These are phyloP conservation scores for Lumnitzera littorea DNA, from an alignment of 345 rosid species.

Conservation along the genomic window DNA sequence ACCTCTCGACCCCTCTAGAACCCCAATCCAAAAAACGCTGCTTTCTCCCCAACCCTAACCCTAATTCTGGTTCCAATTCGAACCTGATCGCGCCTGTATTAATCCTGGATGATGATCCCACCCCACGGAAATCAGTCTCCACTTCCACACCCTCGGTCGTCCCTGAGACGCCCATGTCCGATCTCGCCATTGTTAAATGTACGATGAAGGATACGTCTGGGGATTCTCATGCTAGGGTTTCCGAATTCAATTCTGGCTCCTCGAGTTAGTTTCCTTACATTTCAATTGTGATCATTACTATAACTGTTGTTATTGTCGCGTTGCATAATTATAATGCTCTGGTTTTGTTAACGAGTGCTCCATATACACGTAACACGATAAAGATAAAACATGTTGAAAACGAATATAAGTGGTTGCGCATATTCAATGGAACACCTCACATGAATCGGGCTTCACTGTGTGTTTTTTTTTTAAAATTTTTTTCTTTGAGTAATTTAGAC, in stretches of 20 bases:
- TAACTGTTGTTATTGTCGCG: neutral
- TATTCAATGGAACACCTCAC: too few relatives aligned
- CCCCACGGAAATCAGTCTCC: constrained; percentile 38
- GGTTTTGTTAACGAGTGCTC: too few relatives aligned
- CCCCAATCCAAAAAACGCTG: constrained; percentile 33
- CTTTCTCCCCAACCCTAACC: constrained; percentile 9
- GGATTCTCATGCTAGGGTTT: constrained; percentile 18
- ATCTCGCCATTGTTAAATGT: constrained; percentile 34
- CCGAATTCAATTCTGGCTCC: constrained; percentile 13
- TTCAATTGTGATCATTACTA: too few relatives aligned
- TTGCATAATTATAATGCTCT: neutral
- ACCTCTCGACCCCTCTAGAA: constrained; percentile 26
- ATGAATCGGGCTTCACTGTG: too few relatives aligned
- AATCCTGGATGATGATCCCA: constrained; percentile 50
- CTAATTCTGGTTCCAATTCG: constrained; percentile 3
- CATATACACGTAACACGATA: too few relatives aligned
- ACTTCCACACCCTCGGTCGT: constrained; percentile 34
- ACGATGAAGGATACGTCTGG: constrained; percentile 11
- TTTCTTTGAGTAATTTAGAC: too few relatives aligned
- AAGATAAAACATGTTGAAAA: too few relatives aligned
- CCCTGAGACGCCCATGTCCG: constrained; percentile 62
- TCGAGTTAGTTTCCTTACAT: constrained; percentile 27
- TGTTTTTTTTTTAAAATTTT: too few relatives aligned
- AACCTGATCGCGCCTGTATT: constrained; percentile 21
- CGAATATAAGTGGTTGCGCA: too few relatives aligned